Base-by-base conservation (phyloP, 805 yeast genomes). In the Candida andamanensis region DNA sequence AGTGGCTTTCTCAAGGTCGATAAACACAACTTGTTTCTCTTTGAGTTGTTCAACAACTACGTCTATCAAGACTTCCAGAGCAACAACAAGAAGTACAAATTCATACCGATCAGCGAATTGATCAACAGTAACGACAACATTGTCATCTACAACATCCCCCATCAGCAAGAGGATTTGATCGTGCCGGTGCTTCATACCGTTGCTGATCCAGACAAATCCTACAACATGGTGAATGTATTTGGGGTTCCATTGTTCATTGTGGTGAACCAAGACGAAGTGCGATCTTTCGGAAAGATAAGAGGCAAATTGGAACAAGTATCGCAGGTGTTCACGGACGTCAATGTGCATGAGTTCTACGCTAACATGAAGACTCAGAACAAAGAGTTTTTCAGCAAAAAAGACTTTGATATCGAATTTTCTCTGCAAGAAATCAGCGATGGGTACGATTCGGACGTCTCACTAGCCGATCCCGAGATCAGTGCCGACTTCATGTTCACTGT, bases 161-260 rank as follows among this genome's bases (percentile, higher is more conserved):
- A 69, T 24, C 75, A 75, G 42, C 59, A 35, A 5, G 30, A 45
- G 2, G 62, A 63, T 32, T 36, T 55, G 6, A 54, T 80, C 15
- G 64, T 81, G 6, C 90, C 92, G 0, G 78, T 83, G 0, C 54
- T 78, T 34, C 78, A 67, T 22, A 37, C 54, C 25, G 47, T 68
- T 43, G 50, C 64, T 45, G 56, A 67, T 52, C 35, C 61, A 34
- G 59, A 60, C 32, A 43, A 46, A 26, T 52, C 62, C 1, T 56
- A 58, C 31, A 54, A 55, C 8, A 50, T 59, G 9, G 63, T 69
- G 1, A 66, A 66, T 26, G 56, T 78, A 1, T 83, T 86, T 57
- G 94, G 87, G 2, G 52, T 79, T 1, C 97, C 97, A 2, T 76
- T 85, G 45, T 78, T 87, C 44, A 63, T 87, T 17, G 68, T 77